Evolutionary conservation across 768 basidiomycete genomes (phyloP), one percentile per base, ranked within the genome.

Genomic region (Podaxis sp.): DNA sequence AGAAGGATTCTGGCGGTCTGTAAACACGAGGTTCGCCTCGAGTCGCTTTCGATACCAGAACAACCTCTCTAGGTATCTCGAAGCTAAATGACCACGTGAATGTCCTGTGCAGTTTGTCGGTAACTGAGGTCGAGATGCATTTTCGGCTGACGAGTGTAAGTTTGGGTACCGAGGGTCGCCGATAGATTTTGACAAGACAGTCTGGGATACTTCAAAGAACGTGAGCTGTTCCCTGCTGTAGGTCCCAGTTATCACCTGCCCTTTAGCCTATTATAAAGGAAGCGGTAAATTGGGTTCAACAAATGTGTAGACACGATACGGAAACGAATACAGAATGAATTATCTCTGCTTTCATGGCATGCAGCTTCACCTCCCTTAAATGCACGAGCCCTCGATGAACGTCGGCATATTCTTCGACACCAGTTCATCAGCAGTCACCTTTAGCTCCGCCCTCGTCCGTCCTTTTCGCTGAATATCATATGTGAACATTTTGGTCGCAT

Each of bases 271-370:
- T 2, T 10, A 35, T 18, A 14, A 53, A 6, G 14, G 42, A n/a
- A 18, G 42, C 32, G 1, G 42, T 18, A 44, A 44, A 2, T 44
- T 7, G 9, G n/a, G 16, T 44, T 44, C 42, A 6, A 21, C 14
- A 32, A 1, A 14, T 2, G 42, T 18, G 6, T 18, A 7, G 16
- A 18, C 42, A 40, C 16, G 18, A 44, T n/a, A 44, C 14, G 59
- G 77, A 74, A 53, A 88, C 63, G 11, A 72, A 70, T 11, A 88
- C 77, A 10, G 74, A 74, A 61, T 80, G 78, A 50, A 85, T 77
- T 21, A 73, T 71, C 44, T 83, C 80, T 5, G 77, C 71, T 38
- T 73, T 73, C 4, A 71, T 71, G 16, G 76, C 61, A 51, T 67
- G 66, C 25, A 81, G 65, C 5, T 66, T 67, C 11, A 80, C 73